Evolutionary conservation across 208 protist genomes (phyloP).

Genomic region (Borovskyia barvae): DNA sequence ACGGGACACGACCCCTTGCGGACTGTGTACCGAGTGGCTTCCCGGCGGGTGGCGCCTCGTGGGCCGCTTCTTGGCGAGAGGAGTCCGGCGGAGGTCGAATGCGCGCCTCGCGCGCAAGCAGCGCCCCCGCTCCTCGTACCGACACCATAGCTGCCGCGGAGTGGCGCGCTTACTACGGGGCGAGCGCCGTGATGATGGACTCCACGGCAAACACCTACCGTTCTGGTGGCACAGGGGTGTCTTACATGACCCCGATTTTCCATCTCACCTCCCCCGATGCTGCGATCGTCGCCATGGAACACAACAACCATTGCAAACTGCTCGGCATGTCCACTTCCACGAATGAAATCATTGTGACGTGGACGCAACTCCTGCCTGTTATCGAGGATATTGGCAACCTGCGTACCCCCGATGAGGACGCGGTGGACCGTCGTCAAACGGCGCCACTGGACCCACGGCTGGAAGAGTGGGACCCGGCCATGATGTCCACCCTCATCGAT

Average conservation of each 20-base stretch:
- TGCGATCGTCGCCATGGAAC: slow-evolving; percentile 81
- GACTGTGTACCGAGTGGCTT: slow-evolving; percentile 27
- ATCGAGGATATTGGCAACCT: slow-evolving; percentile 36
- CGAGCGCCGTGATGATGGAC: slow-evolving; percentile 19
- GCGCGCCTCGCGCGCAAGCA: neutral
- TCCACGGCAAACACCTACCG: slow-evolving; percentile 13
- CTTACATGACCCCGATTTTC: slow-evolving; percentile 74
- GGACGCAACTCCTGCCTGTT: slow-evolving; percentile 59
- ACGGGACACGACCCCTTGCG: neutral
- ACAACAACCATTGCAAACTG: slow-evolving; percentile 83
- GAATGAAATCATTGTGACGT: slow-evolving; percentile 72
- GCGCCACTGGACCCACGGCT: slow-evolving; percentile 37
- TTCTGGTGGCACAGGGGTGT: slow-evolving; percentile 24
- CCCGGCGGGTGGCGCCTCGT: neutral
- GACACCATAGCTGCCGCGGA: slow-evolving; percentile 19
- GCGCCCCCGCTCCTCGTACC: neutral
- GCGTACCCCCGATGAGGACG: slow-evolving; percentile 13
- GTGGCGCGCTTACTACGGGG: slow-evolving; percentile 22
- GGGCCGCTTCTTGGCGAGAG: neutral
- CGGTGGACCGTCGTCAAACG: slow-evolving; percentile 18
- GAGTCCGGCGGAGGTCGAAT: neutral
- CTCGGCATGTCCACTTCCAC: slow-evolving; percentile 72
- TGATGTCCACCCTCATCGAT: slow-evolving; percentile 55
- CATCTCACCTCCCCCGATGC: slow-evolving; percentile 72
- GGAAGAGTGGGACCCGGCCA: slow-evolving; percentile 55